Base-by-base conservation (phyloP, 208 protist species). In the Lotmaria passim region DNA sequence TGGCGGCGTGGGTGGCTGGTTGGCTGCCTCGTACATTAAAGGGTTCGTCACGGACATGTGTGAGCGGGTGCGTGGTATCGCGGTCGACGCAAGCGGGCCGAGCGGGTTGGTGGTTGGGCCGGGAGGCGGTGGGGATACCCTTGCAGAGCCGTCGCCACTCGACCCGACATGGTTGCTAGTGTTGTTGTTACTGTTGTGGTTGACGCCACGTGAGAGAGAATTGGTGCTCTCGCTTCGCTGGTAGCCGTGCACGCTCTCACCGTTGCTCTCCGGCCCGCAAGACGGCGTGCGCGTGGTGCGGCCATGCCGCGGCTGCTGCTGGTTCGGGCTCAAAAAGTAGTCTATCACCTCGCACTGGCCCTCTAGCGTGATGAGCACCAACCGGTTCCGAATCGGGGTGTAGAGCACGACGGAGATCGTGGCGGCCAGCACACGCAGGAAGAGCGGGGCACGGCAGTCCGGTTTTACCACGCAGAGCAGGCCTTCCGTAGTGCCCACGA, bases 371-470 rank as follows among this genome's bases (percentile, higher is more conserved):
- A 94, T 68, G 30, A 97, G 44, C 33, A 97, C 81, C 11, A 97
- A 80, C 11, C 82, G 73, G 19, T 64, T 72, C 31, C 67, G 47
- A 7, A 53, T 24, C 6, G 62, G 64, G 15, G 82, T 83, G 78
- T 94, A 94, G 14, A 97, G 70, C 24, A 97, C 86, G 11, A 95
- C 80, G 30, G 89, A 89, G 47, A 97, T 93, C 39, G 92, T 97
- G 7, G 89, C 92, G 17, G 86, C 65, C 21, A 97, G 14, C 6
- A 72, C 75, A 43, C 84, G 82, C 31, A 79, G 60, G 55, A 90
- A 91, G 34, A 93, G 60, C 11, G 88, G 87, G 2, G 66, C 60
- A 10, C 89, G 87, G 56, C 81, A 75, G 43, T 92, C 85, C 1
- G 80, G 82, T 72, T 93, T 92, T 24, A 97, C 66, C 11, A 97